A percentile compares a stretch with the other conserved stretches of the same genome.
These are phyloP conservation scores for Kwoniella shivajii DNA, from an alignment of 1,284 basidiomycete species.

Conservation along the genomic window DNA sequence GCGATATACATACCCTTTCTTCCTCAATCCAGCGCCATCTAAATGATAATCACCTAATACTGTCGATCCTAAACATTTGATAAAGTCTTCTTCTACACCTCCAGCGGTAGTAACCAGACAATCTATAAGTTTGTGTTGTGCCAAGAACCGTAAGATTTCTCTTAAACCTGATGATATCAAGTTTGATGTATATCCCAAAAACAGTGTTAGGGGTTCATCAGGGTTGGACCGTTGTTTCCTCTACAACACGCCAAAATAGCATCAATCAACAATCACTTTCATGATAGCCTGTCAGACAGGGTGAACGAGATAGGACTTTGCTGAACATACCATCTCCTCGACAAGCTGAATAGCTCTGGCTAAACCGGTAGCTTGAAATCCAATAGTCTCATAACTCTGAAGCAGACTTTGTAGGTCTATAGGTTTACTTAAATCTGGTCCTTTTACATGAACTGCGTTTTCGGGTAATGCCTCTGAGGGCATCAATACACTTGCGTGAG, in stretches of 20 bases:
- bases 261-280: too few species aligned
- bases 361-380: conserved; percentile 93
- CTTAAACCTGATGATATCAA: conserved; percentile 96
- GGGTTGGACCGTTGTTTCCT: conserved; percentile 42
- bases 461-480: conserved; percentile 77
- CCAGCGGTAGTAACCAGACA: conserved; percentile 96
- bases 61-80: conserved; percentile 96
- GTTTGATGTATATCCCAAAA: conserved; percentile 98
- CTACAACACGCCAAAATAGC: too few species aligned
- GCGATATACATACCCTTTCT: conserved; percentile 61
- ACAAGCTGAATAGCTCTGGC: conserved; percentile 70
- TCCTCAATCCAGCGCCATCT: conserved; percentile 83
- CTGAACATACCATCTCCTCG: conserved; percentile 55
- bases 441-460: conserved; percentile 72
- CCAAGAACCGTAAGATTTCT: conserved; percentile 89
- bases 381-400: conserved; percentile 80
- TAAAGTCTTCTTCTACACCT: conserved; percentile 98
- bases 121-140: conserved; percentile 87
- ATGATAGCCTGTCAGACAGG: background rate
- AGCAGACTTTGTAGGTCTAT: conserved; percentile 74
- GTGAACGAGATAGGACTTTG: too few species aligned
- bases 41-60: conserved; percentile 93
- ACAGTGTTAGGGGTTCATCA: conserved; percentile 64
- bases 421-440: conserved; percentile 80
- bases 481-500: conserved; percentile 68